Percentiles rank a stretch among this genome's conserved stretches.
Conservation (phyloP, 2,329 filamentous ascomycete genomes). For the Cladosporium sphaerospermum region DNA sequence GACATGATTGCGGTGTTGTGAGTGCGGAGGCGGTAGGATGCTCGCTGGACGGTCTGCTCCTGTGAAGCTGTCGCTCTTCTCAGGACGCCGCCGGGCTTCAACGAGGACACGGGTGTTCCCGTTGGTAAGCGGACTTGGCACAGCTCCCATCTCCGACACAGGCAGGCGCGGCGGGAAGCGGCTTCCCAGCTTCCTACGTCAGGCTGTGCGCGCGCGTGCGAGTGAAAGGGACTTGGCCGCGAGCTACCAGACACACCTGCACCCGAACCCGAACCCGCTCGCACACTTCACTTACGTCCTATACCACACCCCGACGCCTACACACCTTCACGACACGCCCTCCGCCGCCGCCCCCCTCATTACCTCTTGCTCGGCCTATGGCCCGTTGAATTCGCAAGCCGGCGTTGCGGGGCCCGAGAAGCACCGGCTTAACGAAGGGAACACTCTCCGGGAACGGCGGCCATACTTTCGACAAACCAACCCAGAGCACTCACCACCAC, state of each 20-base stretch:
- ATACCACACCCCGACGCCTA: background rate
- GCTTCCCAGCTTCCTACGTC: constrained; percentile 2
- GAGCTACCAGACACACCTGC: background rate
- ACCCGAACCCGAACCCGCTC: too few relatives aligned
- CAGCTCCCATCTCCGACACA: background rate
- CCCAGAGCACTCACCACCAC: background rate
- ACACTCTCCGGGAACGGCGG: constrained; percentile 2
- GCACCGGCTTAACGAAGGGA: constrained; percentile 4
- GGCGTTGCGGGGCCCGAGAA: constrained; percentile 12
- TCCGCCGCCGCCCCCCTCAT: background rate
- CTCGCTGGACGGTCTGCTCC: constrained; percentile 5
- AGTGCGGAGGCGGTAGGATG: constrained; percentile 17
- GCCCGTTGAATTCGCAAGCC: constrained; percentile 10
- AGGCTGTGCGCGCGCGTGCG: background rate
- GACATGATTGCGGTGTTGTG: constrained; percentile 50
- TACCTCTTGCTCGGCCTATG: constrained; percentile 5
- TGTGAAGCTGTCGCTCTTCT: constrained; percentile 10
- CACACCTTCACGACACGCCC: background rate
- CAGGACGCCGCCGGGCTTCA: constrained; percentile 2
- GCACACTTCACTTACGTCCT: too few relatives aligned
- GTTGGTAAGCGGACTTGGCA: constrained; percentile 8
- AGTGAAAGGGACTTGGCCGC: background rate
- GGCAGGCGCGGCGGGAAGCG: background rate
- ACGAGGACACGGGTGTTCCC: background rate
- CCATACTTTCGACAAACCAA: constrained; percentile 3